A percentile compares a stretch with the other conserved stretches of the same genome.
phyloP scores from a whole-genome alignment of 352 stramenopile species.

The Phytophthora ramorum region DNA sequence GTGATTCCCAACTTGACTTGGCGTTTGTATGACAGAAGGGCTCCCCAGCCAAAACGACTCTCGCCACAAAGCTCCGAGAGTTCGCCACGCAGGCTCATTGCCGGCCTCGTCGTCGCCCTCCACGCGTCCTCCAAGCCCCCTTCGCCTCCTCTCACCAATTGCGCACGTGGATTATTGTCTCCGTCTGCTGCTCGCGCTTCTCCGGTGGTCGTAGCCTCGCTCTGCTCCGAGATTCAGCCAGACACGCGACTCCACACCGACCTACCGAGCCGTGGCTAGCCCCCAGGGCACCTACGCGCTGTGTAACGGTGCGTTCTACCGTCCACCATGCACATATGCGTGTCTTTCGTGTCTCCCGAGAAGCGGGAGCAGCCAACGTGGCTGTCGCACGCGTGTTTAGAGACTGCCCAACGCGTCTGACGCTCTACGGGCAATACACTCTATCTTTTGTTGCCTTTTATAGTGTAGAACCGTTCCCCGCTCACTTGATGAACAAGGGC shows the following conservation, averaged over 20 bases:
- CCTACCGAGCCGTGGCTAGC: constrained; percentile 26
- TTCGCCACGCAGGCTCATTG: constrained; percentile 16
- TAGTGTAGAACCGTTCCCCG: constrained; percentile 22
- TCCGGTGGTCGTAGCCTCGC: constrained; percentile 9
- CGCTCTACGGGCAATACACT: constrained; percentile 4
- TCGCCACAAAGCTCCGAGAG: constrained; percentile 22
- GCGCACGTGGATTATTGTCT: constrained; percentile 1
- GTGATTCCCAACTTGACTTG: constrained; percentile 3
- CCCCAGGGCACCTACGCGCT: constrained; percentile 20
- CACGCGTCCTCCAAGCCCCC: neutral
- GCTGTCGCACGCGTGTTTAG: constrained; percentile 8
- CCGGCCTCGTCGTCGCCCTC: constrained; percentile 1
- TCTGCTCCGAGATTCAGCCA: constrained; percentile 19
- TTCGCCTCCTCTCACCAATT: neutral
- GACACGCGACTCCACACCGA: neutral
- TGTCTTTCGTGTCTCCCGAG: constrained; percentile 12
- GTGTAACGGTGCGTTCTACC: constrained; percentile 37
- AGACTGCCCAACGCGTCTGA: constrained; percentile 16
- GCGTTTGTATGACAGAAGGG: constrained; percentile 7
- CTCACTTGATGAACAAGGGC: constrained; percentile 40
- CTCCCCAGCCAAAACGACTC: constrained; percentile 21
- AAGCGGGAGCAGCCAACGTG: constrained; percentile 24
- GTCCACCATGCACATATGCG: constrained; percentile 16
- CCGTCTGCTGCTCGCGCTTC: neutral
- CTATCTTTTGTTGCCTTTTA: constrained; percentile 16